Evolutionary conservation across 176 grass and related monocot genomes (phyloP), one percentile per base, ranked within the genome.

Genomic region (Oryza brachyantha): DNA sequence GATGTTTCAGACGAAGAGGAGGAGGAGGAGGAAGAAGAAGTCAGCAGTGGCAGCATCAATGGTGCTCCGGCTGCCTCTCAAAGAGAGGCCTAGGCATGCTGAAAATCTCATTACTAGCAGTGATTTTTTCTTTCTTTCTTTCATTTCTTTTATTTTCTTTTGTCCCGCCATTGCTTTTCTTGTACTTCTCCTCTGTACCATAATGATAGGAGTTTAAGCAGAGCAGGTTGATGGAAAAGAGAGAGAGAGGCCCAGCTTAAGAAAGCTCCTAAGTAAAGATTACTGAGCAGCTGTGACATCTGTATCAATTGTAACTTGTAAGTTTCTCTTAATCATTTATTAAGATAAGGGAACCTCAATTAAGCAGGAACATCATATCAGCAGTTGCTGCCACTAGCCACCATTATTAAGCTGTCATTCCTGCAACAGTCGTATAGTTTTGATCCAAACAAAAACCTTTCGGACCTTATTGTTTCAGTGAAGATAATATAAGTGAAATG

Each of bases 1-100:
- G 48, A 90, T 36, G 1, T 76, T 11, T 38, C 75, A 2, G 78
- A 90, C 59, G 67, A 85, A 45, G 91, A 52, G 13, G 48, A 14
- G 13, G 67, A 85, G 38, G 91, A 52, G 13, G 48, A 14, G 13
- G 42, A 52, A 52, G 48, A 87, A 38, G 88, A 93, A 72, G 86
- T 90, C 55, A 88, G 70, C 85, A 83, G 81, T 62, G 7, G n/a
- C 58, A 74, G 61, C 48, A 29, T 17, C 58, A 19, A 22, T 48
- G 10, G 14, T 22, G 50, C 60, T 76, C 21, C 42, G 59, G 68
- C 26, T 50, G 78, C 72, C 46, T 26, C 58, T 36, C 83, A 38
- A 72, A 81, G 72, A 73, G 45, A 85, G 65, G 61, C 17, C 16
- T 78, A 67, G 68, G 39, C 79, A 37, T 19, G 74, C n/a, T 37